Base-by-base conservation (phyloP, 352 stramenopile species). In the Phytophthora sojae region DNA sequence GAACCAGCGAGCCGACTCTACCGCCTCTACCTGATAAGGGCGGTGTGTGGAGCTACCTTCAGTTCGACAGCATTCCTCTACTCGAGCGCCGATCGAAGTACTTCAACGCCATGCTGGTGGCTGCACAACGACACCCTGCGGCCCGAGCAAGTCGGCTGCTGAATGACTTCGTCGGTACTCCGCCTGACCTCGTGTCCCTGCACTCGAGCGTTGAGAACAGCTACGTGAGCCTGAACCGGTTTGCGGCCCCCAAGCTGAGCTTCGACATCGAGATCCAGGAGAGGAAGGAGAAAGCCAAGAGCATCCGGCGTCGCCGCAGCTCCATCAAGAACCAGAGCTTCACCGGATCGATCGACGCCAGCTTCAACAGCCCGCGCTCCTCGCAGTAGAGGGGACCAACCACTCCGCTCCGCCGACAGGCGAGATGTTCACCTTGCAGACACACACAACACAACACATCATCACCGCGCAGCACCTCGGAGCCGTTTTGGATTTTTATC, bases 201-300 rank as follows among this genome's bases (percentile, higher is more conserved):
- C 61, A 89, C 61, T 88, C 77, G 11, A 90, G 81, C n/a, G 69
- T 88, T 11, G 81, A 84, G 61, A 89, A 80, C 75, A 89, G 76
- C 64, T 94, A 94, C 74, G 86, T 94, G 71, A 92, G 86, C 54
- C 61, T 94, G 15, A 92, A 91, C 39, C 81, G 86, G n/a, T 94
- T 92, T 56, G 84, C 86, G 0, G 86, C 83, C 6, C 84, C 86
- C 23, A 89, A 88, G 54, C 44, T 94, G 63, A 78, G 78, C 32
- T 85, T 92, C 15, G 81, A 79, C 42, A 84, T 94, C 57, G 86
- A 94, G 63, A 80, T 88, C 35, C 84, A 94, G 37, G 81, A 94
- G 64, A 81, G 86, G 57, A 91, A 91, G 53, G 75, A 94, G 54
- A 88, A 89, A 59, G 86, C 86, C 51, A 77, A 81, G 53, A 89